Base-by-base conservation (phyloP, 129 eudicot genomes). In the Deinandra increscens region DNA sequence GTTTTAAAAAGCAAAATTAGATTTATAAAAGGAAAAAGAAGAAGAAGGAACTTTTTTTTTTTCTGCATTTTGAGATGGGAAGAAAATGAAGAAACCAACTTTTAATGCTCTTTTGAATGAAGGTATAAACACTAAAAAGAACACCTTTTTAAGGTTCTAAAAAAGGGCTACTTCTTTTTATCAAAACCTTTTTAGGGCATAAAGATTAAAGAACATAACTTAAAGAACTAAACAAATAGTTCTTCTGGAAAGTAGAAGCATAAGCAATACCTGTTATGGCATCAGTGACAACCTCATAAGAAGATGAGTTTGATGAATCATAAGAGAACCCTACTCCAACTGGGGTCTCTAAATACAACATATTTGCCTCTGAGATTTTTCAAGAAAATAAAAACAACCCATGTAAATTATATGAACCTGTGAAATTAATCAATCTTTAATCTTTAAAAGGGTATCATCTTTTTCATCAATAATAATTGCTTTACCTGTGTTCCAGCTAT, bases 281-380 rank as follows among this genome's bases (percentile, higher is more conserved):
- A 84, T 93, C 97, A 84, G 80, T 83, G 13, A 92, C 83, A 36
- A 81, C 70, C 45, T 71, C 81, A 83, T 69, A 78, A 63, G 81
- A 75, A 49, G 97, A 77, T 29, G 84, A 68, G 76, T 86, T 81
- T 69, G 82, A 81, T 56, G 91, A 71, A 80, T 86, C 77, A 78
- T 78, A 92, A 39, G 96, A 92, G 66, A 86, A 92, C 4, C 98
- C 98, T 38, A 92, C 98, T 75, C 98, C 98, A 71, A 90, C 90
- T 4, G 98, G 96, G 41, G 96, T 78, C 84, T 92, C 91, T 73
- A 88, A 75, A 60, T 84, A 92, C 79, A 88, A 70, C 71, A 92
- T 80, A 73, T 92, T 89, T 79, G 96, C 95, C 81, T 92, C 96
- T 92, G 85, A 79, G 84, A 15, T 2, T 41, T 46, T 37, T 49